Evolutionary conservation across 345 rosid genomes (phyloP).

Genomic region (Nephelium lappaceum): DNA sequence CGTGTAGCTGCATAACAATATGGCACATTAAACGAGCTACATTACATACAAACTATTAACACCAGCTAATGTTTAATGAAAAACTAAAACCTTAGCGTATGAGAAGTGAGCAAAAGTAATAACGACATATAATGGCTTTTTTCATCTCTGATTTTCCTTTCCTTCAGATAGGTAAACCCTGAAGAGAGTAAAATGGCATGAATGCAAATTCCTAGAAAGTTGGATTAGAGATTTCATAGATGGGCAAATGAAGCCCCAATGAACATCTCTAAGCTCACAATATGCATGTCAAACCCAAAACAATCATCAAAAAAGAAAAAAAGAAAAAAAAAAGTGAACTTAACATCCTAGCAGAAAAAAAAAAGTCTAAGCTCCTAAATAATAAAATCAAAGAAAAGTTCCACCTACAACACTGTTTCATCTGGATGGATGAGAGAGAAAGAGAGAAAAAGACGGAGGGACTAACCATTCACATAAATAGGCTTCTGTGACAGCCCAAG

Average conservation of each 20-base stretch:
- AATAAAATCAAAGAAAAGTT: slow-evolving; percentile 1
- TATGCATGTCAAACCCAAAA: slow-evolving; percentile 1
- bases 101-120: background rate
- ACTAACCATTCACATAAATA: slow-evolving; percentile 68
- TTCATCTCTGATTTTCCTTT: background rate
- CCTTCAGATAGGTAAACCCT: background rate
- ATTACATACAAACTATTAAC: background rate
- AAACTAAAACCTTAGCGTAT: slow-evolving; percentile 3
- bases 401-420: background rate
- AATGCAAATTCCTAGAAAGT: background rate
- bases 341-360: slow-evolving; percentile 13
- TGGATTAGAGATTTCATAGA: background rate
- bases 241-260: background rate
- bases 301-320: background rate
- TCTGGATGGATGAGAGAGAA: slow-evolving; percentile 7
- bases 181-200: background rate
- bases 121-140: background rate
- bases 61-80: background rate
- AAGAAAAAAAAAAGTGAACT: background rate
- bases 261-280: background rate
- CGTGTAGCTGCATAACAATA: slow-evolving; percentile 56
- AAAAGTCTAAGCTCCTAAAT: slow-evolving; percentile 2
- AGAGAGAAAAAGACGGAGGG: slow-evolving; percentile 1
- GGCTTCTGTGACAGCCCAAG: slow-evolving; percentile 98
- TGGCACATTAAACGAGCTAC: slow-evolving; percentile 9